phyloP scores from a whole-genome alignment of 371 early-diverging fungal genomes.

The Choanephora cucurbitarum region DNA sequence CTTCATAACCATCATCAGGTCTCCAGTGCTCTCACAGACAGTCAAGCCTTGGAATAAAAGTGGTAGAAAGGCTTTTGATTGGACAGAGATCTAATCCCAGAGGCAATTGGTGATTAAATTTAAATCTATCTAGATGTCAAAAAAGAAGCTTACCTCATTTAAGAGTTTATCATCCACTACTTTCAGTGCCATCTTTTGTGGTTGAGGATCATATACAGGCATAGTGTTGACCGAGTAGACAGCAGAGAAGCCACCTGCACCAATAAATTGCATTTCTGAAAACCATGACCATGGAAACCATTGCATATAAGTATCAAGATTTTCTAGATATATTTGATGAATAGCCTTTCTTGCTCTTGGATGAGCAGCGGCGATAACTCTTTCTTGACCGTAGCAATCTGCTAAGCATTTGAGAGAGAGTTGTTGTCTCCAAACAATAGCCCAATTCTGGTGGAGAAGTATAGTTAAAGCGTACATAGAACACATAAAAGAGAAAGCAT shows the following conservation, averaged over 20 bases:
- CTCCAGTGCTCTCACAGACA: slow-evolving; percentile 52
- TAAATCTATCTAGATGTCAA: too few species aligned
- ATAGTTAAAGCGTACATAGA: too few species aligned
- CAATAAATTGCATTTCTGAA: slow-evolving; percentile 51
- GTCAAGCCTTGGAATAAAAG: slow-evolving; percentile 49
- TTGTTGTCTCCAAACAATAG: slow-evolving; percentile 45
- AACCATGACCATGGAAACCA: slow-evolving; percentile 56
- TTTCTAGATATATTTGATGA: slow-evolving; percentile 36
- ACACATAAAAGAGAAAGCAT: slow-evolving; percentile 1
- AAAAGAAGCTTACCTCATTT: slow-evolving; percentile 49
- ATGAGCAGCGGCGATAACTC: slow-evolving; percentile 31
- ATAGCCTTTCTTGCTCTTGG: slow-evolving; percentile 43
- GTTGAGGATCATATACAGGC: slow-evolving; percentile 40
- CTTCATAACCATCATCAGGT: slow-evolving; percentile 57
- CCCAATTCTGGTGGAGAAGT: too few species aligned
- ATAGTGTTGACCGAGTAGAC: slow-evolving; percentile 43
- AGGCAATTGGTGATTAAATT: background rate
- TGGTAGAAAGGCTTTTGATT: slow-evolving; percentile 49
- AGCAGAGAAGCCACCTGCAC: slow-evolving; percentile 53
- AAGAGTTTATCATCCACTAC: slow-evolving; percentile 50
- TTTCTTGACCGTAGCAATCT: slow-evolving; percentile 36
- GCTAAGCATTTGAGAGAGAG: slow-evolving; percentile 37
- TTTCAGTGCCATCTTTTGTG: slow-evolving; percentile 42
- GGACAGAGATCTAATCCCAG: slow-evolving; percentile 40
- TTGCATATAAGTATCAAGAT: slow-evolving; percentile 45